A percentile compares a stretch with the other conserved stretches of the same genome.
phyloP scores from a whole-genome alignment of 768 basidiomycete genomes.

The Tulasnella sp. region DNA sequence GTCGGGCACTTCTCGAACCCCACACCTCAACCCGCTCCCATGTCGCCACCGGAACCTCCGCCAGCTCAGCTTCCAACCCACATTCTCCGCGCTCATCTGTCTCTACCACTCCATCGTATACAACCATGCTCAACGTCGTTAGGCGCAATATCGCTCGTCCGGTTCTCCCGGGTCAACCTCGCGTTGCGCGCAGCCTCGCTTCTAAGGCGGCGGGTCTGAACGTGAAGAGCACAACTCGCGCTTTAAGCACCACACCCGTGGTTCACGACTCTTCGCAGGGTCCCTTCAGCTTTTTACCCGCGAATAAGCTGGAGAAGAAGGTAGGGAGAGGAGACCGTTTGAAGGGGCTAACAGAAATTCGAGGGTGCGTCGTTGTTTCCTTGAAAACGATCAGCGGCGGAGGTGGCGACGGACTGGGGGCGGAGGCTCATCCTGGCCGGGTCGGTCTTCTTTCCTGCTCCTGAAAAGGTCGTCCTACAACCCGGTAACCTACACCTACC shows the following conservation, averaged over 20 bases:
- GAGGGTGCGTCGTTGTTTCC: neutral
- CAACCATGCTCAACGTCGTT: neutral
- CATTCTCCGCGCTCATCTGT: neutral
- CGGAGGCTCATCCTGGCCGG: neutral
- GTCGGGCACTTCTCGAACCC: neutral
- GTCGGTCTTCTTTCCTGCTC: neutral
- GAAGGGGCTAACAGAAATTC: neutral
- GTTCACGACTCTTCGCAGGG: neutral
- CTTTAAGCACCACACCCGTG: slow-evolving; percentile 8
- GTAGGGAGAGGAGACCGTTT: neutral
- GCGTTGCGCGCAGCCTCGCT: neutral
- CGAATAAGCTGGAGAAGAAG: neutral
- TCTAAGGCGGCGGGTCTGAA: neutral
- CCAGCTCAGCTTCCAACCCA: neutral
- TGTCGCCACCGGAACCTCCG: neutral
- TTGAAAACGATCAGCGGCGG: neutral
- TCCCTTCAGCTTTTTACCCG: slow-evolving; percentile 1
- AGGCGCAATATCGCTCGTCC: neutral
- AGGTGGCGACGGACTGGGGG: neutral
- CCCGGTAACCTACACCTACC: neutral
- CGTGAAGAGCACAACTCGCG: neutral
- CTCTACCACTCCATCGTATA: neutral
- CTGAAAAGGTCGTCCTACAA: neutral
- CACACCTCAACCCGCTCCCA: no score
- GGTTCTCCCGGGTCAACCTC: neutral